Percentiles rank a stretch among this genome's conserved stretches.
These are phyloP conservation scores for Chaetomium fimeti DNA, from an alignment of 495 filamentous ascomycete genomes.

Conservation along the genomic window DNA sequence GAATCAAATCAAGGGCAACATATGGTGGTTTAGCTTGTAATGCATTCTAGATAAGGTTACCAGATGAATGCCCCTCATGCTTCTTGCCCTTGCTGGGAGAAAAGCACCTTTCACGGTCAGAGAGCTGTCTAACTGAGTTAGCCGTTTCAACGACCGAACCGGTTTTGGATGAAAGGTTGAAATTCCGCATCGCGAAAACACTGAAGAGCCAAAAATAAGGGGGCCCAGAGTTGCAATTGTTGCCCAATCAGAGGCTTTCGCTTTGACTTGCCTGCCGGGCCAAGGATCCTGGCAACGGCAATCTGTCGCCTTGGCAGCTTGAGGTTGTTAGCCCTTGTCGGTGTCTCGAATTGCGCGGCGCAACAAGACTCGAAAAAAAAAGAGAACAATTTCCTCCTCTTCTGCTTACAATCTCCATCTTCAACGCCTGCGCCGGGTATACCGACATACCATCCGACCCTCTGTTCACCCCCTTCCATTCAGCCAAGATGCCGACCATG, in stretches of 20 bases:
- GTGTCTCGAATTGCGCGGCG: constrained; percentile 15
- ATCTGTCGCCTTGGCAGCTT: constrained; percentile 14
- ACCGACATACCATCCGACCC: background rate
- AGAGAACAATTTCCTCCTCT: background rate
- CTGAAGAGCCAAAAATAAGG: background rate
- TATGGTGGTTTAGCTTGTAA: background rate
- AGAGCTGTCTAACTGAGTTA: no score
- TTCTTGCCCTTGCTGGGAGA: background rate
- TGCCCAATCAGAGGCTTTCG: background rate
- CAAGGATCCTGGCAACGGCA: constrained; percentile 16
- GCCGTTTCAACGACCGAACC: background rate
- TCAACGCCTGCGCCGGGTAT: background rate
- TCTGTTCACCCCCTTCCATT: background rate
- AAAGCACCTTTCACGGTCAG: no score
- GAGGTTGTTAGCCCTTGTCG: background rate
- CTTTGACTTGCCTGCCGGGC: constrained; percentile 13
- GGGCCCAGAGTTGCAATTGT: background rate
- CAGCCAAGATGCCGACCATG: constrained; percentile 59
- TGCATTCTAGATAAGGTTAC: background rate
- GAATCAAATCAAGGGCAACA: background rate
- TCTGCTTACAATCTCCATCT: background rate
- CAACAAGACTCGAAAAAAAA: constrained; percentile 1
- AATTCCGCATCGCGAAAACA: background rate
- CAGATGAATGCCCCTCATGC: background rate
- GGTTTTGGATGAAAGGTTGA: background rate